Base-by-base conservation (phyloP, 2,329 filamentous ascomycete species). In the Aspergillus tamarii region DNA sequence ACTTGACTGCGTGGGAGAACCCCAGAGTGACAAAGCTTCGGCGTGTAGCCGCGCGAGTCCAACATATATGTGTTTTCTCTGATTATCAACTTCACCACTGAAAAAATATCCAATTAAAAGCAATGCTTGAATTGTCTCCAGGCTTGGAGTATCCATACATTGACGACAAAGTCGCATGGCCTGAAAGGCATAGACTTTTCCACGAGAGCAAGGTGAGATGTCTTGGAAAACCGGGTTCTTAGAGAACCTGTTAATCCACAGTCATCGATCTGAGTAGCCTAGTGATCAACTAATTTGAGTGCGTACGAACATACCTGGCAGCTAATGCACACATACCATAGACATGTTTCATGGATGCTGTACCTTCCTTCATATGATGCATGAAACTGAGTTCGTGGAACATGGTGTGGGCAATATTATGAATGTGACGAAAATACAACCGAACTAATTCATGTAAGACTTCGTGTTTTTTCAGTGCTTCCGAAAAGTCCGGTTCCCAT, bases 381-480 rank as follows among this genome's bases (percentile, higher is more conserved):
- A 69, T 63, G 36, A 72, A 71, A 32, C 61, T 68, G 14, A 63
- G 61, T 52, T 67, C 64, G 39, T 72, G 65, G 26, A 72, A 71
- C 43, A 71, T 63, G 3, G 67, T 69, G 54, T 72, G 67, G 32
- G 68, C 64, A 34, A 72, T 64, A 59, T 72, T 69, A 41, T 72
- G 70, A 9, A 71, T 70, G 14, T 61, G 67, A 12, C 63, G 65
- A 61, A 72, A 72, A 46, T 71, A 71, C 9, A 70, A 64, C 1
- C 54, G 46, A 23, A 67, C 65, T 19, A 72, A 46, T 55, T 72
- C 70, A 4, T 43, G n/a, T 21, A 61, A 60, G 3, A 69, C 14
- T 12, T 50, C 46, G n/a, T 53, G 63, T 4, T 63, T 60, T 2
- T 56, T 45, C 16, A 67, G 46, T 30, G 30, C 46, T 32, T 56